Conservation (phyloP, 116 monocot genomes). For the Dioscorea cayenensis region DNA sequence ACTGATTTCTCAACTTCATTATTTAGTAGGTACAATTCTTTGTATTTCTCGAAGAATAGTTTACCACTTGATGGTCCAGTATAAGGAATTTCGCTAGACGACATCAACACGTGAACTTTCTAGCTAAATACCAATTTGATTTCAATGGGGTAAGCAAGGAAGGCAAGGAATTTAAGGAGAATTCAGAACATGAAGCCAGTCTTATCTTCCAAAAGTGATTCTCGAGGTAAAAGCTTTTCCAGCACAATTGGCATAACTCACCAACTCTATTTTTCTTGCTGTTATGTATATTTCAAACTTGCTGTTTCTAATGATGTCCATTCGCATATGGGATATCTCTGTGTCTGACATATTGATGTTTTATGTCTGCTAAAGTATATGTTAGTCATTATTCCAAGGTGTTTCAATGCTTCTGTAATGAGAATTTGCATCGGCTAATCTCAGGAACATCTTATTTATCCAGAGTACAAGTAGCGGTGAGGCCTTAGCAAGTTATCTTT, state of each 20-base stretch:
- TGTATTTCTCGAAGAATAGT: slow-evolving; percentile 71
- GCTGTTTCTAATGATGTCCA: too few species aligned
- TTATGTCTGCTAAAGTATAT: too few species aligned
- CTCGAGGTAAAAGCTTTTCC: neutral
- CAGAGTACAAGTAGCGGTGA: slow-evolving; percentile 76
- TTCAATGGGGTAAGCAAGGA: too few species aligned
- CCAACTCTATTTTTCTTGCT: too few species aligned
- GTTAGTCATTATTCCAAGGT: neutral
- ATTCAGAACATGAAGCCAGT: too few species aligned
- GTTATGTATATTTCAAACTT: too few species aligned
- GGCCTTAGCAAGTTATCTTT: slow-evolving; percentile 35
- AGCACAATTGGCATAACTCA: too few species aligned
- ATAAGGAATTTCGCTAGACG: slow-evolving; percentile 88
- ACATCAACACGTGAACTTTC: slow-evolving; percentile 77
- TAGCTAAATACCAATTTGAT: slow-evolving; percentile 89
- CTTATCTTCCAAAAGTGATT: neutral
- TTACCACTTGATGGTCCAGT: slow-evolving; percentile 30
- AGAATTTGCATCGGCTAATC: slow-evolving; percentile 43
- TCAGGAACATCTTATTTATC: slow-evolving; percentile 99
- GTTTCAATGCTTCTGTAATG: slow-evolving; percentile 6
- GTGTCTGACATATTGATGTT: neutral
- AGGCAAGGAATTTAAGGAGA: too few species aligned
- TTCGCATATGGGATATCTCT: too few species aligned
- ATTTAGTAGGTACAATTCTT: slow-evolving; percentile 64
- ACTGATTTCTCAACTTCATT: neutral